Evolutionary conservation across 129 eudicot species (phyloP).

Genomic region (Flaveria bidentis): DNA sequence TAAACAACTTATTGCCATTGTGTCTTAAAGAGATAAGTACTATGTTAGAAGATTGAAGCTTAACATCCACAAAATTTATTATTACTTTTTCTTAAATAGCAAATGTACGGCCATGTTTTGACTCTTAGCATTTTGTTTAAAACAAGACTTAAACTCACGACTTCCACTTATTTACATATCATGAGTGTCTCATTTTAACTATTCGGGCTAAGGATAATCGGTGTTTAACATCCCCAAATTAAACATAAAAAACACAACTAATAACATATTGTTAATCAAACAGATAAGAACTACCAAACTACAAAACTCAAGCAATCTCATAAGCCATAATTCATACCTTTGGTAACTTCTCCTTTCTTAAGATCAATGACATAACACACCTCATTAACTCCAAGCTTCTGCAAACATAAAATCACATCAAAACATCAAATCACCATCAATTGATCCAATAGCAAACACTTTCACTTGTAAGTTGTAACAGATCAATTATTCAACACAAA

Average conservation of each 20-base stretch:
- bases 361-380: conserved; percentile 85
- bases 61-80: too few species aligned
- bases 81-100: too few species aligned
- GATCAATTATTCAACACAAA: not conserved
- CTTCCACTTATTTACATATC: too few species aligned
- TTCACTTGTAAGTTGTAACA: not conserved
- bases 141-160: too few species aligned
- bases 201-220: too few species aligned
- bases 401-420: conserved; percentile 18
- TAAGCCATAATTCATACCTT: conserved; percentile 46
- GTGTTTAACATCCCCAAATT: not conserved
- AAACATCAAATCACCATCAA: not conserved
- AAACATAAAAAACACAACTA: not conserved
- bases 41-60: too few species aligned
- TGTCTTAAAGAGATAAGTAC: too few species aligned
- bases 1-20: too few species aligned
- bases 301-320: not conserved
- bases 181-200: too few species aligned
- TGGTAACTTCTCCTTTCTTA: conserved; percentile 92
- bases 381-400: conserved; percentile 95
- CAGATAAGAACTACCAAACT: not conserved
- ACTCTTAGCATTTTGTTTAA: too few species aligned
- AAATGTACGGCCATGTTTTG: too few species aligned
- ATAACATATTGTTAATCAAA: not conserved
- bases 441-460: not conserved